These are phyloP conservation scores for Fusarium miscanthi DNA, from an alignment of 2,329 filamentous ascomycete genomes.

Conservation along the genomic window DNA sequence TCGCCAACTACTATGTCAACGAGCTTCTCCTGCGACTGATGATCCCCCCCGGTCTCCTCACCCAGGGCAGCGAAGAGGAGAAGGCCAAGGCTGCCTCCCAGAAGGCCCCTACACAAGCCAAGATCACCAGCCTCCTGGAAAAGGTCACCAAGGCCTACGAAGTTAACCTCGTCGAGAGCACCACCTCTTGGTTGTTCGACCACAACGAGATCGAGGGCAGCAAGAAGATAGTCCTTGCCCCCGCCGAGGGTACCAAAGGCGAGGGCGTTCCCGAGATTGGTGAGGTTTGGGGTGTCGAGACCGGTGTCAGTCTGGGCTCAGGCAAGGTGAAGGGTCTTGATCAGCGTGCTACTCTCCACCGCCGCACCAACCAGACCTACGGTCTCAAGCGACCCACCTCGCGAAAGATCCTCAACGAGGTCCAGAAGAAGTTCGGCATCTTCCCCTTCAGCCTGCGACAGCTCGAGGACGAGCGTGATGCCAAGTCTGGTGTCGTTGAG, in stretches of 20 bases:
- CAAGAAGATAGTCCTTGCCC: slow-evolving; percentile 97
- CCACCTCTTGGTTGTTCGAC: slow-evolving; percentile 95
- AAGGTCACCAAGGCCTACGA: slow-evolving; percentile 93
- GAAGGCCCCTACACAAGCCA: slow-evolving; percentile 85
- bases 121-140: slow-evolving; percentile 89
- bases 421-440: slow-evolving; percentile 95
- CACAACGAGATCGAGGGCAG: slow-evolving; percentile 96
- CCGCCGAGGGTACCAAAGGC: slow-evolving; percentile 87
- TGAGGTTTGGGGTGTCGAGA: slow-evolving; percentile 98
- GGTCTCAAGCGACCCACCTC: slow-evolving; percentile 94
- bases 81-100: slow-evolving; percentile 88
- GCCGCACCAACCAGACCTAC: slow-evolving; percentile 91
- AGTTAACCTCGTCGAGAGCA: slow-evolving; percentile 95
- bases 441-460: slow-evolving; percentile 99
- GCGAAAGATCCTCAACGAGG: slow-evolving; percentile 90
- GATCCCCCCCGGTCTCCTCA: slow-evolving; percentile 87
- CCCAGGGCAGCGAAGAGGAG: slow-evolving; percentile 88
- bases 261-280: slow-evolving; percentile 89
- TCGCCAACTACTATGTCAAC: slow-evolving; percentile 95
- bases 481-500: slow-evolving; percentile 95
- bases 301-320: slow-evolving; percentile 88
- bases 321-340: slow-evolving; percentile 95
- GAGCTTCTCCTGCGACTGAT: slow-evolving; percentile 92
- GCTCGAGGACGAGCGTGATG: slow-evolving; percentile 94
- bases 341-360: slow-evolving; percentile 90